Evolutionary conservation across 257 asterid species (phyloP).

Genomic region (Solanum sejunctum): DNA sequence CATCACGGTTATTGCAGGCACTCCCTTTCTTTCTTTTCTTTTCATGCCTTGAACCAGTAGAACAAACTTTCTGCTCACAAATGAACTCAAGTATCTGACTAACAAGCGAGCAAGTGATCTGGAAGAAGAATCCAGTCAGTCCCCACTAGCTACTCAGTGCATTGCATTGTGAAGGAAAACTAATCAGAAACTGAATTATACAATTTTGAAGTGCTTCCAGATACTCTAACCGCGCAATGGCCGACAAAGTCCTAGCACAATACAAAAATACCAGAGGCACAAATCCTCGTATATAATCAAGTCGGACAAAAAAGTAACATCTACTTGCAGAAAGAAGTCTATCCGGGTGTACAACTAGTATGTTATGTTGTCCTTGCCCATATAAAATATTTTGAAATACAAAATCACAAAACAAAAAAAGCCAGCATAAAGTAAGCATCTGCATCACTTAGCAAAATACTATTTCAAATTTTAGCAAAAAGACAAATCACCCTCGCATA

Average conservation of each 20-base stretch:
- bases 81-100: conserved; percentile 41
- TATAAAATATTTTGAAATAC: not conserved
- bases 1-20: conserved; percentile 15
- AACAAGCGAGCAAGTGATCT: conserved; percentile 47
- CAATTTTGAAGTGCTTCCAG: not conserved
- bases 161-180: not conserved
- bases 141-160: not conserved
- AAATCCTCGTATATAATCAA: not conserved
- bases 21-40: conserved; percentile 52
- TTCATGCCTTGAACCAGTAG: conserved; percentile 21
- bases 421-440: not conserved
- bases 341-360: not conserved
- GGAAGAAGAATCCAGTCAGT: conserved; percentile 25
- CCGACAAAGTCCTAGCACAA: not conserved
- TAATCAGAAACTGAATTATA: not conserved
- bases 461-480: not conserved
- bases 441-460: not conserved
- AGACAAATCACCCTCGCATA: not conserved
- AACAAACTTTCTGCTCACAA: conserved; percentile 20
- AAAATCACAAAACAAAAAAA: not conserved
- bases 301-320: not conserved
- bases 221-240: not conserved
- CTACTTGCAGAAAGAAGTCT: not conserved
- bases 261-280: not conserved
- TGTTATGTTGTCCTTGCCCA: not conserved